Base-by-base conservation (phyloP, 1,139 yeast species). In the Debaryomycetaceae sp. region DNA sequence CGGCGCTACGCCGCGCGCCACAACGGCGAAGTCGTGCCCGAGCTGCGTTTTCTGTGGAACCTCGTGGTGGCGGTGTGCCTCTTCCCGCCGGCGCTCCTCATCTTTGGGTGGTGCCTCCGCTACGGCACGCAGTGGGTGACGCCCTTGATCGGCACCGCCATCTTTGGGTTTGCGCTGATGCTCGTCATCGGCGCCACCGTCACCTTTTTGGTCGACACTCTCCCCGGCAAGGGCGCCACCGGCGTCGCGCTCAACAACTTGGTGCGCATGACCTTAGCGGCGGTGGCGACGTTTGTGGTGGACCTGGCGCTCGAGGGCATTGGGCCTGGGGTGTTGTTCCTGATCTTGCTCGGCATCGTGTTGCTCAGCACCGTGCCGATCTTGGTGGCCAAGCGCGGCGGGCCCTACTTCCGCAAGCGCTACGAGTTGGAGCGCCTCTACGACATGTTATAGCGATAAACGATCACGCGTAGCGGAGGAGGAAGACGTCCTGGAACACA, bases 211-310 rank as follows among this genome's bases (percentile, higher is more conserved):
- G 89, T 86, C 2, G 95, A 86, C 51, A 77, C 88, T 0, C 64
- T 86, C 31, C 95, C 95, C 0, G 95, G 95, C 0, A 71, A 81
- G 45, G 95, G 95, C 23, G 89, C 95, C 4, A 83, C 94, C 0
- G 95, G 94, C 1, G 85, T 85, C 26, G 95, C 95, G 0, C 54
- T 86, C 35, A 85, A 83, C 47, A 86, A 85, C 47, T 66, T 86
- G 38, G 63, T 81, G 23, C 66, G 95, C 45, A 83, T 78, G 65
- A 60, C 77, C 1, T 60, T 83, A 40, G 95, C 94, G 1, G 85
- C 94, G 0, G 62, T 70, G 3, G 89, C 85, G 5, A 78, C 89
- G 0, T 86, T 86, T 51, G 65, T 79, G 10, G 76, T 82, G 2
- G 88, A 80, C 29, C 94, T 95, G 0, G 59, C 78, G 43, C 53